Evolutionary conservation across 2,329 filamentous ascomycete genomes (phyloP).

Genomic region (Cladosporium sp.): DNA sequence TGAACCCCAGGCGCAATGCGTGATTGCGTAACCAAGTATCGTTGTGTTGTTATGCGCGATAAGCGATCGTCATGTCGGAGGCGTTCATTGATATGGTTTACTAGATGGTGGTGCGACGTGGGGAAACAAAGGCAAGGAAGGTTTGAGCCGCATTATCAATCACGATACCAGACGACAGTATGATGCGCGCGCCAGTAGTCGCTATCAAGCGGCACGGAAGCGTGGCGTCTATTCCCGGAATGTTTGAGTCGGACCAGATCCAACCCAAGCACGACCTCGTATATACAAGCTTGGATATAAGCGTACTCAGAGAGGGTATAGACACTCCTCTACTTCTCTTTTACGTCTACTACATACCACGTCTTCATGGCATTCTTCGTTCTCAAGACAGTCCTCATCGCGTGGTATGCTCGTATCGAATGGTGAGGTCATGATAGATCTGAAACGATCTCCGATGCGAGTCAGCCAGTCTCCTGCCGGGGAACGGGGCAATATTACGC

Average conservation of each 20-base stretch:
- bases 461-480: background rate
- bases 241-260: background rate
- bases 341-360: background rate
- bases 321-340: background rate
- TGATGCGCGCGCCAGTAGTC: slow-evolving; percentile 9
- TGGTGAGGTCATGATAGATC: slow-evolving; percentile 14
- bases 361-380: background rate
- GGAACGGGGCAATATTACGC: slow-evolving; percentile 2
- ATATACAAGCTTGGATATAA: background rate
- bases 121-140: background rate
- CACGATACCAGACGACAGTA: slow-evolving; percentile 1
- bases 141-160: slow-evolving; percentile 15
- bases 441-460: slow-evolving; percentile 7
- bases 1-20: background rate
- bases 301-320: too few relatives aligned
- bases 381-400: background rate
- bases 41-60: background rate
- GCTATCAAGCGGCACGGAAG: slow-evolving; percentile 10
- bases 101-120: background rate
- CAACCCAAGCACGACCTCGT: background rate
- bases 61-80: slow-evolving; percentile 1
- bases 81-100: background rate
- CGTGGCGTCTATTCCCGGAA: slow-evolving; percentile 5
- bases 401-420: background rate
- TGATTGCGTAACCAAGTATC: background rate